Base-by-base conservation (phyloP, 2,329 filamentous ascomycete genomes). In the Fusarium camptoceras region DNA sequence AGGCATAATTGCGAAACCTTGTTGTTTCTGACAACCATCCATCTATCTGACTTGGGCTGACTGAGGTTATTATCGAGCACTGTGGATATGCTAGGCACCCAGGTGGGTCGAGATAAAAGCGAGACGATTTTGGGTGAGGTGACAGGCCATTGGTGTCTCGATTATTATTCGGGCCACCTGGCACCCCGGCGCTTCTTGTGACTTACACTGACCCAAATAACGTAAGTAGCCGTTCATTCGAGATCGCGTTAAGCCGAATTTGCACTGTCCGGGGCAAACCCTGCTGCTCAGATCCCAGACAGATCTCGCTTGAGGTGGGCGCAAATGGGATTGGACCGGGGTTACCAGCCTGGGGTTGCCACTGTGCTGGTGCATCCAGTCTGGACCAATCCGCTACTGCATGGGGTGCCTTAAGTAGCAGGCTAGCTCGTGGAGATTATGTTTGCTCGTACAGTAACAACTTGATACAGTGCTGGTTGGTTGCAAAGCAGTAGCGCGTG, bases 161-260 rank as follows among this genome's bases (percentile, higher is more conserved):
- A n/a, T n/a, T n/a, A n/a, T n/a, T n/a, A n/a, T n/a, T n/a, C n/a
- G n/a, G n/a, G n/a, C n/a, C n/a, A n/a, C n/a, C n/a, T n/a, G 55
- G 39, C 24, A 49, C 51, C 55, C 43, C 41, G 15, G 69, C 39
- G 43, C 47, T 56, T 54, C 50, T 64, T 55, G 51, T 48, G 53
- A 65, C 54, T 60, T 39, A 43, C 50, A 34, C 49, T 49, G 64
- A 58, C 59, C 50, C 59, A 70, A 55, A 63, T 75, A 63, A 71
- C 59, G 48, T 51, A 27, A 51, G 49, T 50, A 53, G 47, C 48
- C 53, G 39, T 44, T 55, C 65, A 72, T 64, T 64, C 66, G 37
- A 75, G 73, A 75, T 75, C 70, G 68, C 53, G 58, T 67, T 66
- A 67, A 59, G 22, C 68, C 59, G 25, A 60, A 59, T 57, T 66